Evolutionary conservation across 306 rosid species (phyloP), one percentile per base, ranked within the genome.

Genomic region (Neltuma alba): DNA sequence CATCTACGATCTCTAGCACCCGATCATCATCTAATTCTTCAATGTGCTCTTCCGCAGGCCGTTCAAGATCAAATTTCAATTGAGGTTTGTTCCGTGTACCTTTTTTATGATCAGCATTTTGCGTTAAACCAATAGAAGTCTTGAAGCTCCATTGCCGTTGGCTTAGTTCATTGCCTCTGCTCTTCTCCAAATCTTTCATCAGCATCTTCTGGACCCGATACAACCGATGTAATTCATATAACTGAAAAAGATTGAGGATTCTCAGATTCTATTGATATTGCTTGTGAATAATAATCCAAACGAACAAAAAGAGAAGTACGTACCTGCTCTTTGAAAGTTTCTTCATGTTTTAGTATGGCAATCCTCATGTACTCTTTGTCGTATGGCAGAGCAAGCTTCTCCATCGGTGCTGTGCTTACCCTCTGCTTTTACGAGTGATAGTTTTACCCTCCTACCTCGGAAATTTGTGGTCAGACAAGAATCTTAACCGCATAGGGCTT

Each of bases 251-350:
- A 42, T 67, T 7, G 31, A 67, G 0, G 27, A 23, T 44, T 41
- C 71, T 74, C 50, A 55, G 50, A 14, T 67, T 69, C 71, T 25
- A 34, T 21, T 14, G 37, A 67, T 16, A 14, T 37, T 25, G 48
- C 40, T 45, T 60, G 33, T 74, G 70, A 63, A n/a, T 67, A 20
- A 67, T 20, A 77, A 37, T 54, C 25, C 36, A 44, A 74, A 60
- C 40, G 25, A 65, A 76, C 25, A 54, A 14, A 9, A 47, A 70
- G 74, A 75, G 47, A 27, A 65, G 33, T 63, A 92, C 96, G 28
- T 63, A 92, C 98, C 96, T 92, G 98, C 70, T 94, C 85, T 86
- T 86, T 92, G 86, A 94, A 94, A 55, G 86, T 92, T 82, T 87
- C 93, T 87, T 94, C 92, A 18, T 94, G 97, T 79, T 87, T 89